Conservation (phyloP, 73 alveolate genomes). For the Stentor coeruleus region DNA sequence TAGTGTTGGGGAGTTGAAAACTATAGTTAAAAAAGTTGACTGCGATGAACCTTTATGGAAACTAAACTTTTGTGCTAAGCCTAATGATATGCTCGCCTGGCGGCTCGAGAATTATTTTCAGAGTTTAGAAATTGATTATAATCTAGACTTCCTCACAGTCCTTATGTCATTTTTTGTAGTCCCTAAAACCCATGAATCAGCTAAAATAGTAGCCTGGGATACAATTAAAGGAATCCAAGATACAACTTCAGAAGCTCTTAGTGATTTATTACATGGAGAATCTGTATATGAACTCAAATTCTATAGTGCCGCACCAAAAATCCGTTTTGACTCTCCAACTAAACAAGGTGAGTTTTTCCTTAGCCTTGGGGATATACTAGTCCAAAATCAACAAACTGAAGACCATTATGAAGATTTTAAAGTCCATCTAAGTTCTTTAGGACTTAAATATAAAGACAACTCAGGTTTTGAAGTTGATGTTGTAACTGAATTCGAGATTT, state of each 20-base stretch:
- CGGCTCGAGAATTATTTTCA: background rate
- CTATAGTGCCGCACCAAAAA: background rate
- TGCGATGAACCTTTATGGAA: background rate
- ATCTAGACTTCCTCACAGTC: background rate
- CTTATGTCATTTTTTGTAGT: constrained; percentile 7
- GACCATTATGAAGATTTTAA: constrained; percentile 11
- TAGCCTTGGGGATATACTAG: background rate
- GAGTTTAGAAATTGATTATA: background rate
- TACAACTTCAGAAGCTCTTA: constrained; percentile 5
- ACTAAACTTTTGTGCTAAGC: background rate
- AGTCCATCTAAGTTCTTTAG: background rate
- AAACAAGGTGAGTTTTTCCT: background rate
- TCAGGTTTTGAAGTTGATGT: background rate
- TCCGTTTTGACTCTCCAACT: background rate
- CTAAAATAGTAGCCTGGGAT: constrained; percentile 18
- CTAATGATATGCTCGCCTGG: background rate
- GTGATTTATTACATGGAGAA: background rate
- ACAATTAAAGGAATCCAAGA: background rate
- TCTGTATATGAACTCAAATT: background rate
- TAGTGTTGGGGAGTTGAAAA: background rate
- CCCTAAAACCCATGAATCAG: constrained; percentile 10
- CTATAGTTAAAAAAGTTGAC: background rate
- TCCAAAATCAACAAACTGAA: background rate
- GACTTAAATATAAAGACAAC: background rate
- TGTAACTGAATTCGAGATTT: background rate